Evolutionary conservation across 225 moss, liverwort and hornwort genomes (phyloP).

Genomic region (Bryoerythrophyllum caledonicum): DNA sequence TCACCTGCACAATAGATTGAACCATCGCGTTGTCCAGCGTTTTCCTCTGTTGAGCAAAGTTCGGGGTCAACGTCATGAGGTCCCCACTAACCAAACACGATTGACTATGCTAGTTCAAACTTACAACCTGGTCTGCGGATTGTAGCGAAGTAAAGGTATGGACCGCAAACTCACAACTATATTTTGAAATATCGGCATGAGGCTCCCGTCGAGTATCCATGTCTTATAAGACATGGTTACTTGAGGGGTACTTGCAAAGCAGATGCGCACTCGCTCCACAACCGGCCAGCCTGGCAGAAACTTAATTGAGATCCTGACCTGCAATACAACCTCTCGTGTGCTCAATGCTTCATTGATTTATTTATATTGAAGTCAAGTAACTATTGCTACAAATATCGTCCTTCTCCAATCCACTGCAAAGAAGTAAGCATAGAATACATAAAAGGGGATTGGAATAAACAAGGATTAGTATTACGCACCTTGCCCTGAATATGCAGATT

Average conservation of each 20-base stretch:
- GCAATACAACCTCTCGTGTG: not conserved
- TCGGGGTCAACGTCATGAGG: not conserved
- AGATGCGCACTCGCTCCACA: constrained; percentile 37
- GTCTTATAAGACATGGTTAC: constrained; percentile 30
- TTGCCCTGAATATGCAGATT: constrained; percentile 36
- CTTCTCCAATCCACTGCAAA: not conserved
- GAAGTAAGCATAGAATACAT: not conserved
- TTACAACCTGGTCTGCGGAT: not conserved
- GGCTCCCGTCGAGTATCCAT: constrained; percentile 23
- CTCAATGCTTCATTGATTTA: not conserved
- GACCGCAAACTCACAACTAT: constrained; percentile 25
- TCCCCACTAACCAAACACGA: not conserved
- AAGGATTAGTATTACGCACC: constrained; percentile 21
- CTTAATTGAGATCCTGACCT: constrained; percentile 40
- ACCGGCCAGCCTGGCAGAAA: constrained; percentile 44
- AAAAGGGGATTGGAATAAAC: not conserved
- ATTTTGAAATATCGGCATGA: constrained; percentile 17
- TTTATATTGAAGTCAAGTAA: not conserved
- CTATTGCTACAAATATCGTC: not conserved
- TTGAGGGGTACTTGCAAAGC: constrained; percentile 37
- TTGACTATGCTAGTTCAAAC: not conserved
- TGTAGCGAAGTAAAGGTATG: not conserved
- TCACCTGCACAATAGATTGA: constrained; percentile 37
- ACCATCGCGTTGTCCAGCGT: constrained; percentile 32
- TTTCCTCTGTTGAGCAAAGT: constrained; percentile 19